Base-by-base conservation (phyloP, 1,284 basidiomycete genomes). In the Ustilago shanxiensis region DNA sequence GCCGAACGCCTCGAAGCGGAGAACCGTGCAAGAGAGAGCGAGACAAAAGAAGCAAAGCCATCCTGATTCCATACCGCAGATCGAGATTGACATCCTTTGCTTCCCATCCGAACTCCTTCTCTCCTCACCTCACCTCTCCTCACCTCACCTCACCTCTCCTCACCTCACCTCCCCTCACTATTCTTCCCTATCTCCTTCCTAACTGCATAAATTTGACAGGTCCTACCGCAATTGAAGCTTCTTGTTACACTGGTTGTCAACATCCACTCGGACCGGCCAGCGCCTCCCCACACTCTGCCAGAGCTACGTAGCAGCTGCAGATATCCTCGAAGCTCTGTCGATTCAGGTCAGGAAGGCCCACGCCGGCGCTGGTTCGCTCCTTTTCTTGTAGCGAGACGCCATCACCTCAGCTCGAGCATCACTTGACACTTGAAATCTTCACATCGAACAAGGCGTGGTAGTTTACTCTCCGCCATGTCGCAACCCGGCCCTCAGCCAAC, bases 401-500 rank as follows among this genome's bases (percentile, higher is more conserved):
- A 33, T 11, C 6, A 6, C 44, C 5, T 20, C 4, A 7, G 44
- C 44, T 11, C 20, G 18, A 7, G 44, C 13, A 5, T 20, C n/a
- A 5, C 44, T 4, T 20, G 3, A 6, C 18, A 20, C 24, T 14
- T 55, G 33, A 9, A 31, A 20, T 31, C 26, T 11, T 9, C 49
- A 13, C 44, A 57, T 7, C 20, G 14, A 37, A 26, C n/a, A 29
- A 44, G 26, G 37, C 55, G 14, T 35, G 26, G 10, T 13, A 33
- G 28, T 41, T 18, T 22, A 6, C 35, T 45, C 33, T 9, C 29
- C n/a, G 14, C 22, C 39, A 73, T 68, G 71, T 68, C 71, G 37
- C 71, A 73, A 45, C 49, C 50, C 16, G 71, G 71, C 10, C 26
- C 59, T 16, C 52, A 63, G 52, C 60, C 52, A 28, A 35, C 51